phyloP scores from a whole-genome alignment of 163 green algal genomes.

The Scenedesmus sp. region DNA sequence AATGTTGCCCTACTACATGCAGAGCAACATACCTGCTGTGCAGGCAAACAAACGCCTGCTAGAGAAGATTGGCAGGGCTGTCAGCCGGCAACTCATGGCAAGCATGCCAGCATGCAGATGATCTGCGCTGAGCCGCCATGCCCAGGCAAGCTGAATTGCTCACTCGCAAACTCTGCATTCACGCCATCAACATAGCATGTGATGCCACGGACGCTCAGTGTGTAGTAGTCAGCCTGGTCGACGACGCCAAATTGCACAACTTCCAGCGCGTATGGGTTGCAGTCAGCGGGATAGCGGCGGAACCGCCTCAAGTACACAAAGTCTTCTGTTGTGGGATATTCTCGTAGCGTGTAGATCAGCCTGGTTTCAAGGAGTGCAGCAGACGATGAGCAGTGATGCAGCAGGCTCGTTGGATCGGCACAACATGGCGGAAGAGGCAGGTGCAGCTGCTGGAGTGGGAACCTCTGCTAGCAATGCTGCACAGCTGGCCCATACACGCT shows the following conservation, averaged over 20 bases:
- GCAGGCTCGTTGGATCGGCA: neutral
- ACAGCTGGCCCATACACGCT: neutral
- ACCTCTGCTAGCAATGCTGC: neutral
- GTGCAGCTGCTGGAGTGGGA: neutral
- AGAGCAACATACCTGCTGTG: neutral
- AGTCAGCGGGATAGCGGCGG: slow-evolving; percentile 63
- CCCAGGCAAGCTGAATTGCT: neutral
- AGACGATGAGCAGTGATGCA: neutral
- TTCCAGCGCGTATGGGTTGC: slow-evolving; percentile 86
- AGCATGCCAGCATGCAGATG: neutral
- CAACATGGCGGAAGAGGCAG: neutral
- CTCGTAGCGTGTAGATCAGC: slow-evolving; percentile 74
- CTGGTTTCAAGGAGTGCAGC: slow-evolving; percentile 52
- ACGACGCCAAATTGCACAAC: slow-evolving; percentile 68
- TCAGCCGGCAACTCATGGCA: neutral
- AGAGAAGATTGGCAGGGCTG: neutral
- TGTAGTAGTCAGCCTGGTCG: slow-evolving; percentile 82
- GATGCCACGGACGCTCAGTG: slow-evolving; percentile 83
- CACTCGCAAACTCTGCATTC: slow-evolving; percentile 83
- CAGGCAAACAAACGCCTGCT: neutral
- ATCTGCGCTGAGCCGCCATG: neutral
- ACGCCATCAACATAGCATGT: slow-evolving; percentile 81
- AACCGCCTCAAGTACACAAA: slow-evolving; percentile 88
- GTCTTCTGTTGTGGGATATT: slow-evolving; percentile 81
- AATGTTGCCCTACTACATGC: neutral